Percentiles rank a stretch among this genome's conserved stretches.
These are phyloP conservation scores for Thuidium tamariscinum DNA, from an alignment of 225 moss, liverwort and hornwort genomes.

Conservation along the genomic window DNA sequence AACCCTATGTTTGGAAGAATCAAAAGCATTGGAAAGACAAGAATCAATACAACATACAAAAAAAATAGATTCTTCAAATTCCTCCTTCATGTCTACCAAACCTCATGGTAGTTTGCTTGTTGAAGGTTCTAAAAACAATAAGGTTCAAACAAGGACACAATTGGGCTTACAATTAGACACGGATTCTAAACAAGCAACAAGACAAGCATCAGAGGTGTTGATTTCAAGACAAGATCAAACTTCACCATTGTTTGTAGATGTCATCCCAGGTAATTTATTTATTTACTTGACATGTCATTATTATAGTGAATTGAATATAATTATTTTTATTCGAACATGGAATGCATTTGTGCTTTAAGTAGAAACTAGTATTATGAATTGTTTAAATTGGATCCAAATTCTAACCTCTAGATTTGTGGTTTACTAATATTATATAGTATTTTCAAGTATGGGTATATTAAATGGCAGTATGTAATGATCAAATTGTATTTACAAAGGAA, in stretches of 20 bases:
- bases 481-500: not conserved
- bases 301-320: too few relatives aligned
- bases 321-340: not conserved
- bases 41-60: fast-evolving
- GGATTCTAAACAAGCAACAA: not conserved
- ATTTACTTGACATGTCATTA: fast-evolving
- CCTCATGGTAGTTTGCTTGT: not conserved
- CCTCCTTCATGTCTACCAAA: not conserved
- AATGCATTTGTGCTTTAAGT: fast-evolving
- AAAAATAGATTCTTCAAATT: not conserved
- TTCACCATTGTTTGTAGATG: not conserved
- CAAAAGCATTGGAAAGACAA: not conserved
- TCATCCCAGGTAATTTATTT: not conserved
- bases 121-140: fast-evolving
- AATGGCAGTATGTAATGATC: not conserved
- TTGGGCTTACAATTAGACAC: fast-evolving
- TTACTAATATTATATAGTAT: fast-evolving
- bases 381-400: too few relatives aligned
- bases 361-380: not conserved
- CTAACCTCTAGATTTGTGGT: not conserved
- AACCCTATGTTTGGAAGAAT: too few relatives aligned
- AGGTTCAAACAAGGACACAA: not conserved
- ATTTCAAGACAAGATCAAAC: not conserved
- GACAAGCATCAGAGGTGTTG: fast-evolving
- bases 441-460: not conserved